Evolutionary conservation across 306 rosid species (phyloP).

Genomic region (Gastrolobium bilobum): DNA sequence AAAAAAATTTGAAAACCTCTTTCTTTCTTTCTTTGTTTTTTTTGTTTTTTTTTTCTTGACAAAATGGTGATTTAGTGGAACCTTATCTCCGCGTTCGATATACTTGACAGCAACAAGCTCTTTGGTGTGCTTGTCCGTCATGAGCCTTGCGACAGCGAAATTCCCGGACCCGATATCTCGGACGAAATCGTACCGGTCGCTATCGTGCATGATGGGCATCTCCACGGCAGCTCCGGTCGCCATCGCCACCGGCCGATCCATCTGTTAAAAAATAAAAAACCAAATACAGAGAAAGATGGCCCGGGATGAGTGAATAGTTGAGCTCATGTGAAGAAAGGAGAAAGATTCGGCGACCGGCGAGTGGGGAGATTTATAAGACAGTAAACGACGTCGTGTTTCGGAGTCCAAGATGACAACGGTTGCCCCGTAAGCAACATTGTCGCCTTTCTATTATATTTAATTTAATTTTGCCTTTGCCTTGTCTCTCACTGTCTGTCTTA

Average conservation of each 20-base stretch:
- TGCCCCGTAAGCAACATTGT: slow-evolving; percentile 55
- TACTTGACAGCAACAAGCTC: slow-evolving; percentile 96
- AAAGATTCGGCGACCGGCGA: background rate
- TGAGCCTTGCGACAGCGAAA: slow-evolving; percentile 89
- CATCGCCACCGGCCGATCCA: slow-evolving; percentile 68
- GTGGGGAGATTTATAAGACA: background rate
- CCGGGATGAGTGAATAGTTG: no score
- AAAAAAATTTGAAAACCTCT: background rate
- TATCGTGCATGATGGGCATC: slow-evolving; percentile 92
- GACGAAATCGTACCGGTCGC: slow-evolving; percentile 88
- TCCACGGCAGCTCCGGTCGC: slow-evolving; percentile 68
- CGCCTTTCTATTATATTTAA: background rate
- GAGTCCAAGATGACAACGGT: slow-evolving; percentile 36
- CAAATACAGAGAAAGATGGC: no score
- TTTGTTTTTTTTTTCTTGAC: background rate
- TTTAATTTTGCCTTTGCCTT: background rate
- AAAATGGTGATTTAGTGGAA: slow-evolving; percentile 25
- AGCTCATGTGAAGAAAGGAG: background rate
- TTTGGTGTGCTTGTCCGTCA: slow-evolving; percentile 84
- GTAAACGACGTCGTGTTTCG: slow-evolving; percentile 50
- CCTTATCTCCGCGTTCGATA: slow-evolving; percentile 94
- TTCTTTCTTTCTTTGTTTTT: background rate
- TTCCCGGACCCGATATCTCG: slow-evolving; percentile 92
- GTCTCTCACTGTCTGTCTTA: background rate
- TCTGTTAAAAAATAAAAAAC: slow-evolving; percentile 7